phyloP scores from a whole-genome alignment of 106 monocot genomes.

The Posidonia australis region DNA sequence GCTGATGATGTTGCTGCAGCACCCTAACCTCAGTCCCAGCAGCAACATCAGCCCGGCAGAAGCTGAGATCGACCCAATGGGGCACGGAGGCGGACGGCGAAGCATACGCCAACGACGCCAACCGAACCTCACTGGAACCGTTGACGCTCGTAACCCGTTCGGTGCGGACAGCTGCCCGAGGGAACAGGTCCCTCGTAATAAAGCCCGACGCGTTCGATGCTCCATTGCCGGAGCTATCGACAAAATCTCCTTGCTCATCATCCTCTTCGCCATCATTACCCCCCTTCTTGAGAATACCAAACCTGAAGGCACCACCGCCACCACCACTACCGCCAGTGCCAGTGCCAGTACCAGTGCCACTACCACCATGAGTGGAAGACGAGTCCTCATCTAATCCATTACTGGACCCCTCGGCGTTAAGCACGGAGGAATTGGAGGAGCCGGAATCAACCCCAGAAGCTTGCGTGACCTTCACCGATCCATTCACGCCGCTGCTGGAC shows the following conservation, averaged over 20 bases:
- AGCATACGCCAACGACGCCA: background rate
- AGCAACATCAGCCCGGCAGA: constrained; percentile 16
- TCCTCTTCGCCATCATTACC: constrained; percentile 13
- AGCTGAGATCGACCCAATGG: constrained; percentile 39
- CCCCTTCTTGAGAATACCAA: constrained; percentile 44
- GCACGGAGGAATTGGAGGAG: constrained; percentile 66
- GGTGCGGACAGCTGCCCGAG: background rate
- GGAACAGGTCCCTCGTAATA: constrained; percentile 36
- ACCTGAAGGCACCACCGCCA: constrained; percentile 18
- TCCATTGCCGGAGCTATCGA: background rate
- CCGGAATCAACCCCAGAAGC: constrained; percentile 36
- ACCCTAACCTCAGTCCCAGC: constrained; percentile 9
- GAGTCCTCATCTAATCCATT: constrained; percentile 36
- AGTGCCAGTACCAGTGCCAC: background rate
- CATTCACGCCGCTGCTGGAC: background rate
- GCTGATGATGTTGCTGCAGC: constrained; percentile 27
- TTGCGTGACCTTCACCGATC: background rate
- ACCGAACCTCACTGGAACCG: background rate
- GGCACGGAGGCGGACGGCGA: constrained; percentile 6
- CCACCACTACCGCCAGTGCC: background rate
- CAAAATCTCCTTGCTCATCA: background rate
- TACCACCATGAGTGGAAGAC: constrained; percentile 14
- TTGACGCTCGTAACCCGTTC: no score
- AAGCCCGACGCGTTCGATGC: background rate
- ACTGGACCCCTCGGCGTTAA: constrained; percentile 38